Evolutionary conservation across 1,284 basidiomycete species (phyloP).

Genomic region (Leccinum solheimii): DNA sequence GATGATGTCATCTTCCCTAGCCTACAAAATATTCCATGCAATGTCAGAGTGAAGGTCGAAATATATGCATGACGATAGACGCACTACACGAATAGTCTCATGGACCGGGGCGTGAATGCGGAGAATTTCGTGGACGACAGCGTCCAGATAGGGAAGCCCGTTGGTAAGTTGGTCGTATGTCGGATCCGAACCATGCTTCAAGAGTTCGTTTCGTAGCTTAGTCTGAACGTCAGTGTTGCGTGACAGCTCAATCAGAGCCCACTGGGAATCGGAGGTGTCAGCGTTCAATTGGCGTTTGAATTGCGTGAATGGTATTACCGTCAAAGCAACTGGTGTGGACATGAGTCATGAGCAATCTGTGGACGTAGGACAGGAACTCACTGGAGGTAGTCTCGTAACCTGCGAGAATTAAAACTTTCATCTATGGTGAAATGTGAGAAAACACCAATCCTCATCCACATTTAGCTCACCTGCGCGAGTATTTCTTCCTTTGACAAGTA

Average conservation of each 20-base stretch:
- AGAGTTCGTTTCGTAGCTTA: background rate
- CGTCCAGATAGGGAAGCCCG: background rate
- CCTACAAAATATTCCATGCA: background rate
- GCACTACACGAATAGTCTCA: background rate
- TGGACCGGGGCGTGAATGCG: background rate
- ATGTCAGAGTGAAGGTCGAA: background rate
- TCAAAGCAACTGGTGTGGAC: too few relatives aligned
- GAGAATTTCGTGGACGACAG: background rate
- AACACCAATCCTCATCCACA: too few relatives aligned
- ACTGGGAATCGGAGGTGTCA: background rate
- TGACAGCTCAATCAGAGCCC: background rate
- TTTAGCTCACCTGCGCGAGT: too few relatives aligned
- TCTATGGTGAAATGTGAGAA: too few relatives aligned
- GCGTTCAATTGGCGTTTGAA: too few relatives aligned
- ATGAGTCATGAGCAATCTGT: too few relatives aligned
- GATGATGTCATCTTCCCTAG: background rate
- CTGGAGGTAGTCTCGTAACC: too few relatives aligned
- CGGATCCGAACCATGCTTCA: background rate
- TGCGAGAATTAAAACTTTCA: too few relatives aligned
- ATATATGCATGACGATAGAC: background rate
- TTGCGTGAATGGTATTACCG: too few relatives aligned
- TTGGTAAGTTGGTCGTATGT: background rate
- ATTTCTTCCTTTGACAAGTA: too few relatives aligned
- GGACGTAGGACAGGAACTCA: too few relatives aligned
- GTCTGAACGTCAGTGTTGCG: background rate